Evolutionary conservation across 2,329 filamentous ascomycete species (phyloP), one percentile per base, ranked within the genome.

Genomic region (Apiospora saccharicola): DNA sequence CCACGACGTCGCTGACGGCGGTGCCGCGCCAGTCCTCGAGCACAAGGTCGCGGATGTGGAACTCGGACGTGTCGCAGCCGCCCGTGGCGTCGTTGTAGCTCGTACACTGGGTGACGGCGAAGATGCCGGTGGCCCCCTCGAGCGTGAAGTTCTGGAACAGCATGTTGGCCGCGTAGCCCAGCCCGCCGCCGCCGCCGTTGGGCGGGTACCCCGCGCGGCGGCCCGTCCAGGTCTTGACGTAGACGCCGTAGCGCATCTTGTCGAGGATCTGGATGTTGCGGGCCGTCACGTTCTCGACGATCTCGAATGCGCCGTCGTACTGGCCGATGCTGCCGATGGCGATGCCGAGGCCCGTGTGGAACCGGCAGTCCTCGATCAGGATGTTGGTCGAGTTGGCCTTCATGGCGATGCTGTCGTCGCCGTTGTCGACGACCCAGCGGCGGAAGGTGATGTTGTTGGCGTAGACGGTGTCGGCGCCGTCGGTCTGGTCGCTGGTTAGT

Each of bases 141-240:
- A 77, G 72, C 44, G 41, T 57, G 72, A 77, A 76, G 73, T 77
- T 75, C 68, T 72, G 71, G 26, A 77, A 72, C 22, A 73, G 74
- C 30, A 78, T 73, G 72, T 78, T 78, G 47, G 71, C 68, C 2
- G 75, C 76, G 53, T 76, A 83, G 13, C 88, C 88, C 0, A 86
- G 76, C 3, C 89, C 89, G 22, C 87, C 89, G 14, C 88, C 88
- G 1, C 88, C 89, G 22, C 89, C 88, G 74, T 91, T 90, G 1
- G 88, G 88, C 1, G 87, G 87, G 69, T 84, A 86, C 24, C 87
- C 86, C 41, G 82, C 82, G 47, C 83, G 82, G 13, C 85, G 79
- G 24, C 86, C 87, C 0, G 87, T 88, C 89, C 89, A 91, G 0
- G 88, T 90, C 81, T 91, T 90, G 73, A 90, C 78, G 74, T 89